phyloP scores from a whole-genome alignment of 2,329 filamentous ascomycete species.

The Aspergillus sp. region DNA sequence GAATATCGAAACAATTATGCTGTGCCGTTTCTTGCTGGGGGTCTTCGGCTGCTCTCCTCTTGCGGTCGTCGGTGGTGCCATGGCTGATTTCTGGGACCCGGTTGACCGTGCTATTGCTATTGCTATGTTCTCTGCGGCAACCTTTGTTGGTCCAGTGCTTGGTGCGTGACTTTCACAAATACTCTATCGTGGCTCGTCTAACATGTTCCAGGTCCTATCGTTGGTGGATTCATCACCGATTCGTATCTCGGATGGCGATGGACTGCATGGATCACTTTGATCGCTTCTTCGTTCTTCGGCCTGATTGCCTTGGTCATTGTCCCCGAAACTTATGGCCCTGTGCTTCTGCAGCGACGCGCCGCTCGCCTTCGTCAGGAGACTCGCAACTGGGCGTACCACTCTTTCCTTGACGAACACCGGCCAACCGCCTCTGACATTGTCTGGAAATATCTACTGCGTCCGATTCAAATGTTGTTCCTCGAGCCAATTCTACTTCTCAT shows the following conservation, averaged over 20 bases:
- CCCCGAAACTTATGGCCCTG: conserved; percentile 47
- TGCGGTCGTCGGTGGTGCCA: conserved; percentile 45
- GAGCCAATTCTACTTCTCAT: conserved; percentile 47
- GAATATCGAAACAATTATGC: conserved; percentile 51
- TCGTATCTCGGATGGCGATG: conserved; percentile 52
- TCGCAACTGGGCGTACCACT: conserved; percentile 41
- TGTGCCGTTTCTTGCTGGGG: conserved; percentile 52
- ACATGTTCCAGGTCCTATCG: conserved; percentile 35
- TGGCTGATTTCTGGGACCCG: conserved; percentile 47
- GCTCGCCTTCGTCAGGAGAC: conserved; percentile 43
- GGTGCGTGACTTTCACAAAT: conserved; percentile 16
- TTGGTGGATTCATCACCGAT: conserved; percentile 47
- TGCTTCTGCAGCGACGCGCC: conserved; percentile 47
- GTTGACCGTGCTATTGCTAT: conserved; percentile 44
- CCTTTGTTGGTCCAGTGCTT: conserved; percentile 47
- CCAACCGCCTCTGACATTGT: conserved; percentile 35
- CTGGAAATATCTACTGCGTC: conserved; percentile 42
- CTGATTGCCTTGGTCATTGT: conserved; percentile 42
- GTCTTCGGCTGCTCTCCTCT: conserved; percentile 49
- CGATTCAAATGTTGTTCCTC: conserved; percentile 42
- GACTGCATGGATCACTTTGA: conserved; percentile 53
- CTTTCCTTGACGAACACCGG: conserved; percentile 40
- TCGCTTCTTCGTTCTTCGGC: conserved; percentile 42
- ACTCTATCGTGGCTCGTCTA: not conserved
- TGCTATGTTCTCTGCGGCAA: conserved; percentile 39